Conservation (phyloP, 768 basidiomycete genomes). For the Podaxis sp. region DNA sequence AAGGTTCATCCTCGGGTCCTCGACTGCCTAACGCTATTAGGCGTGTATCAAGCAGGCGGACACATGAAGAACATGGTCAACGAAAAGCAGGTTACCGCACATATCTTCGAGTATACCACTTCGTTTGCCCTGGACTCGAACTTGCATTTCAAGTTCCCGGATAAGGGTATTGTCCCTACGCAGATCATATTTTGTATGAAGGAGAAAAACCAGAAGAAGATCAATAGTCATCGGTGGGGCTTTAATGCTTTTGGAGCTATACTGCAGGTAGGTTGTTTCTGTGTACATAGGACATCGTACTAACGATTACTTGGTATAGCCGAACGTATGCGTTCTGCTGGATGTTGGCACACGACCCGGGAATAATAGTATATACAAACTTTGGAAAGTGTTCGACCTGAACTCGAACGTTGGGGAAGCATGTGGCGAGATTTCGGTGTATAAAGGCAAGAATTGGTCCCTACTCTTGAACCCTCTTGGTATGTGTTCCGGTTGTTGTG, state of each 20-base stretch:
- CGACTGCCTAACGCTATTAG: conserved; percentile 88
- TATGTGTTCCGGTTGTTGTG: conserved; percentile 27
- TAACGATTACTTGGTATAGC: conserved; percentile 39
- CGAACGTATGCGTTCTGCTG: conserved; percentile 89
- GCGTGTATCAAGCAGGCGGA: conserved; percentile 77
- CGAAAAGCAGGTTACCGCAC: conserved; percentile 61
- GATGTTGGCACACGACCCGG: conserved; percentile 94
- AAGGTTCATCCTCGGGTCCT: conserved; percentile 82
- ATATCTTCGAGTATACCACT: conserved; percentile 85
- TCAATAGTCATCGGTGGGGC: conserved; percentile 96
- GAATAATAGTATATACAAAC: conserved; percentile 84
- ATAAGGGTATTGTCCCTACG: conserved; percentile 92
- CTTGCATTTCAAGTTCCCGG: conserved; percentile 83
- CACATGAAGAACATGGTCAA: conserved; percentile 47
- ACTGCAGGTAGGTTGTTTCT: conserved; percentile 56
- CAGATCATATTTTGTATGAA: conserved; percentile 91
- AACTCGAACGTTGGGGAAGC: conserved; percentile 93
- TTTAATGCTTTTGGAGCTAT: conserved; percentile 91
- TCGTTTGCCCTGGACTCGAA: conserved; percentile 78
- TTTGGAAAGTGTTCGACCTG: conserved; percentile 95
- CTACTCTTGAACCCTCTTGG: conserved; percentile 82
- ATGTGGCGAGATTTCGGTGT: conserved; percentile 93
- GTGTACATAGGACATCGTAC: neutral
- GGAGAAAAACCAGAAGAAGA: conserved; percentile 96
- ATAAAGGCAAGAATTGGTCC: conserved; percentile 89